phyloP scores from a whole-genome alignment of 2,329 filamentous ascomycete genomes.

The Fusarium sp. region DNA sequence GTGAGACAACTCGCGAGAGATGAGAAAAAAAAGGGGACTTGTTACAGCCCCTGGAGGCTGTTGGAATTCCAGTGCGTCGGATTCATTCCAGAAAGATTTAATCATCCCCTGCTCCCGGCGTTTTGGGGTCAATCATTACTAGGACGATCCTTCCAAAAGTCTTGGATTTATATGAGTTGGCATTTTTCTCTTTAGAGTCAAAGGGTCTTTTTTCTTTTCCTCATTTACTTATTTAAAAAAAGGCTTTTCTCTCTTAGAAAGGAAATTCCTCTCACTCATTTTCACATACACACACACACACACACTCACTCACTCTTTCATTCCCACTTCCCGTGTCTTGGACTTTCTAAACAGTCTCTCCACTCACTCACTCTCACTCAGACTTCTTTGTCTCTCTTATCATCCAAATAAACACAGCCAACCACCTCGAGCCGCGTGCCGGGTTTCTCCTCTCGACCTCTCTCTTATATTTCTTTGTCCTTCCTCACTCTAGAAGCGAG shows the following conservation, averaged over 20 bases:
- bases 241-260: background rate
- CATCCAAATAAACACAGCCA: conserved; percentile 3
- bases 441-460: conserved; percentile 19
- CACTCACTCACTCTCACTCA: background rate
- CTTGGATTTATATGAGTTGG: conserved; percentile 26
- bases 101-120: conserved; percentile 11
- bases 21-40: background rate
- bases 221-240: background rate
- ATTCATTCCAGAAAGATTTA: conserved; percentile 33
- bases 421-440: conserved; percentile 1
- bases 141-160: background rate
- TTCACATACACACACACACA: background rate
- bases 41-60: background rate
- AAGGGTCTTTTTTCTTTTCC: background rate
- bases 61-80: conserved; percentile 34
- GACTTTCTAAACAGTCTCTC: background rate
- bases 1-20: background rate
- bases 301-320: background rate
- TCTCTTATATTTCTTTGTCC: conserved; percentile 7
- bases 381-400: conserved; percentile 13
- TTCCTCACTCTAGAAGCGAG: conserved; percentile 1
- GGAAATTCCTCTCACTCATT: conserved; percentile 22
- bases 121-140: conserved; percentile 3
- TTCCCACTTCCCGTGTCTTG: background rate
- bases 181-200: background rate